Percentiles rank a stretch among this genome's conserved stretches.
Evolutionary conservation across 2,329 filamentous ascomycete genomes (phyloP).

Genomic region (Aspergillus sojae): DNA sequence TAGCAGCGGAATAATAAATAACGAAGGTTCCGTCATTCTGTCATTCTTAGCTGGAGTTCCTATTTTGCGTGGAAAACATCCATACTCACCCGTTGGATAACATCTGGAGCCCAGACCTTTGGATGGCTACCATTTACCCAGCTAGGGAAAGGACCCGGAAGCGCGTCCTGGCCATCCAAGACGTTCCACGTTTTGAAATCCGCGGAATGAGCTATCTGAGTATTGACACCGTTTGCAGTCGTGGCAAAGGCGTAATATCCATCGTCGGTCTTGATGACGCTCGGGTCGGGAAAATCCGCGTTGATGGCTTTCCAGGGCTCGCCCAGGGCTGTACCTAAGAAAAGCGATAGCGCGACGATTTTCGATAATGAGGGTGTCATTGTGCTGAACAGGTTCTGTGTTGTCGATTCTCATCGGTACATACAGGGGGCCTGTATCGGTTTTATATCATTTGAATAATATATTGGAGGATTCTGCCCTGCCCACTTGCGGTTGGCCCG

Average conservation of each 20-base stretch:
- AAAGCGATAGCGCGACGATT: background rate
- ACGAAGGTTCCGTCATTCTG: conserved; percentile 50
- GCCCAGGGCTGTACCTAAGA: conserved; percentile 4
- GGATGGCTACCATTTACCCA: conserved; percentile 51
- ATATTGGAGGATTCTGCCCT: background rate
- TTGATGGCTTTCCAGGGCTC: conserved; percentile 30
- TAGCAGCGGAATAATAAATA: conserved; percentile 58
- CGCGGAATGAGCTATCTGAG: conserved; percentile 55
- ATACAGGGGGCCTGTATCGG: background rate
- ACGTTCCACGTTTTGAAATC: conserved; percentile 52
- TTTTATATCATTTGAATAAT: background rate
- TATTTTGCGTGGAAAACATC: background rate
- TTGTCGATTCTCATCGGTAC: background rate
- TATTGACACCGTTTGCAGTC: conserved; percentile 49
- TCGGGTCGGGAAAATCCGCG: conserved; percentile 59
- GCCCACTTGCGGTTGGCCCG: background rate
- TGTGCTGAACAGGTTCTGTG: background rate
- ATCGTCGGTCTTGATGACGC: conserved; percentile 51
- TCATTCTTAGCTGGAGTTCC: background rate
- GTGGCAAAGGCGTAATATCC: conserved; percentile 62
- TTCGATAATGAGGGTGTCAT: background rate
- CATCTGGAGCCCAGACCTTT: conserved; percentile 63
- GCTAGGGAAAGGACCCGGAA: conserved; percentile 48
- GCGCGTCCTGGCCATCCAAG: conserved; percentile 52
- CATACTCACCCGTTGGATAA: conserved; percentile 45